Evolutionary conservation across 1,284 basidiomycete species (phyloP).

Genomic region (Marasmius sp.): DNA sequence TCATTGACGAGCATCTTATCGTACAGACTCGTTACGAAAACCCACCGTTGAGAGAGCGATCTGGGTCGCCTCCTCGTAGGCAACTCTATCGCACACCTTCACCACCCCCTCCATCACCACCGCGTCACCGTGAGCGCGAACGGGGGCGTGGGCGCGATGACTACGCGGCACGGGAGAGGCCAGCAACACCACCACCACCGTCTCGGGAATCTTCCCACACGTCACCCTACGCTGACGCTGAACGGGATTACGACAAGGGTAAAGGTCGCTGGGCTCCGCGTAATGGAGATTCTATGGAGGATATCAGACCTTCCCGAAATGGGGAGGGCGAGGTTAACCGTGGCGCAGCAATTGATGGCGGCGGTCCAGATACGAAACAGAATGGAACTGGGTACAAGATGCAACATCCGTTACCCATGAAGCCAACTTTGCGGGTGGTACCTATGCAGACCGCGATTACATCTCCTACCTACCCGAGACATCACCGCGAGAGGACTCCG

Average conservation of each 20-base stretch:
- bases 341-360: background rate
- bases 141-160: background rate
- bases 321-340: background rate
- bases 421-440: background rate
- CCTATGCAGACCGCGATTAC: background rate
- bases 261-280: background rate
- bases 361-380: background rate
- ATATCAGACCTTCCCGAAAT: background rate
- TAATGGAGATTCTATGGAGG: background rate
- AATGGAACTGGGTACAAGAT: constrained; percentile 3
- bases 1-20: no score
- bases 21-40: background rate
- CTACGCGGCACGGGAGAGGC: background rate
- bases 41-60: background rate
- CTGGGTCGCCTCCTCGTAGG: background rate
- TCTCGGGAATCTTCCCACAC: background rate
- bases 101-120: background rate
- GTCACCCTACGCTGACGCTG: background rate
- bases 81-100: background rate
- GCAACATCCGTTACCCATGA: constrained; percentile 4
- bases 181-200: background rate
- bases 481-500: background rate
- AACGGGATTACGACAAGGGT: background rate
- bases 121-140: background rate
- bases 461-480: background rate